Evolutionary conservation across 139 green algal genomes (phyloP), one percentile per base, ranked within the genome.

Genomic region (Pedinophyceae sp.): DNA sequence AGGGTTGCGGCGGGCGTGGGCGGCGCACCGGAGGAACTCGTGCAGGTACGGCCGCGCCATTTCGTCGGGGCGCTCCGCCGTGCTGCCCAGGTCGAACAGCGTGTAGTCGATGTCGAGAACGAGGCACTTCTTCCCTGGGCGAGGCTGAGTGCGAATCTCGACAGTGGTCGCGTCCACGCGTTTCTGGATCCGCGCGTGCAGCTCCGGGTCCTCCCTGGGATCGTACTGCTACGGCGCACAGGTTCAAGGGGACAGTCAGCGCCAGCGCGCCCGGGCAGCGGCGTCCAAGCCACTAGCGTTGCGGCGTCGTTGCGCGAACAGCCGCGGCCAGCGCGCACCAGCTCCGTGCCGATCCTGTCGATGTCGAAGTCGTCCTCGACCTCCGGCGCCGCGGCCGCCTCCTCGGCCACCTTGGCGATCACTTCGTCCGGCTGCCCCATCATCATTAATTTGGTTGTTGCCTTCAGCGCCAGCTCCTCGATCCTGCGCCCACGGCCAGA

Each of bases 51-150:
- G 71, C 18, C 71, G 34, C 54, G 51, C 52, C 22, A 76, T 45
- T 55, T 79, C 62, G 5, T 52, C 3, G 7, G 71, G 50, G n/a
- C 18, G 57, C 57, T 79, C 71, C 15, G 59, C 71, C n/a, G 59
- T 55, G 27, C 58, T 68, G 20, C 69, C 47, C 54, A 76, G 71
- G 47, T 79, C 71, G 55, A 79, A 76, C 19, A 79, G 61, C 34
- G 71, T 79, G 62, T 79, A 79, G 61, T 79, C 71, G 26, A 79
- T 75, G 54, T 79, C 71, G 50, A 79, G 59, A 16, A 76, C 58
- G 20, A 74, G 67, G 23, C 64, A 50, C 55, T 60, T 64, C 57
- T 70, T 73, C 30, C 65, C 67, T 19, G 34, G 23, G 5, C 65
- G 45, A 27, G 65, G 64, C 30, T 49, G 64, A 17, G 62, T 63